These are phyloP conservation scores for Hymenoscyphus scutula DNA, from an alignment of 2,329 filamentous ascomycete genomes.

Conservation along the genomic window DNA sequence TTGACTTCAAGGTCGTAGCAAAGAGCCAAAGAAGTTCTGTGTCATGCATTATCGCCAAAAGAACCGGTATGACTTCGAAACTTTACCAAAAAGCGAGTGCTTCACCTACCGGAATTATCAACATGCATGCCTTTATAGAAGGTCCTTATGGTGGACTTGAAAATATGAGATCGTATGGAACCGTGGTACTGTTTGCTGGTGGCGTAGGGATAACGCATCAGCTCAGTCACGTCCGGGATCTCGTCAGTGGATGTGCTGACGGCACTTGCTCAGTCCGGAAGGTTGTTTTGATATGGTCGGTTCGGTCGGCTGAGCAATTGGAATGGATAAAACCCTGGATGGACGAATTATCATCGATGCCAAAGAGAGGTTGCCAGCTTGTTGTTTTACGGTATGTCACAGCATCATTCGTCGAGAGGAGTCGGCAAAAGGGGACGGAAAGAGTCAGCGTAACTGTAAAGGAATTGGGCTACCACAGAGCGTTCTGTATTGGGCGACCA, in stretches of 20 bases:
- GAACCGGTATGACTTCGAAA: constrained; percentile 67
- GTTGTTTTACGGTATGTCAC: constrained; percentile 17
- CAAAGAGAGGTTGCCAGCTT: constrained; percentile 46
- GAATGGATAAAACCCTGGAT: constrained; percentile 80
- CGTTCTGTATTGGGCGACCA: constrained; percentile 11
- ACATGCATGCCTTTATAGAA: constrained; percentile 64
- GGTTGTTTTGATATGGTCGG: constrained; percentile 71
- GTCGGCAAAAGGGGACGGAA: background rate
- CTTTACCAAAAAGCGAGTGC: constrained; percentile 64
- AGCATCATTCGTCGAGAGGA: no score
- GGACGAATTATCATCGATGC: constrained; percentile 71
- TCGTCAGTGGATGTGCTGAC: constrained; percentile 63
- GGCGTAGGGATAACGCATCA: constrained; percentile 78
- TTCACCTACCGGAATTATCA: constrained; percentile 55
- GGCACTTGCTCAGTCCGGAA: constrained; percentile 67
- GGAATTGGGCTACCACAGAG: background rate
- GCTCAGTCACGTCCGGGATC: constrained; percentile 67
- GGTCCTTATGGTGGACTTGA: constrained; percentile 73
- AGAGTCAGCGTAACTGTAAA: background rate
- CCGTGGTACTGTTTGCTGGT: constrained; percentile 72
- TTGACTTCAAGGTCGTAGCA: constrained; percentile 5
- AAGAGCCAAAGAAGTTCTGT: constrained; percentile 11
- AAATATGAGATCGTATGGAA: constrained; percentile 69
- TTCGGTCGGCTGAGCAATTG: constrained; percentile 71
- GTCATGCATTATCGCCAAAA: constrained; percentile 36